Conservation (phyloP, 1,284 basidiomycete genomes). For the Moesziomyces parantarcticus region DNA sequence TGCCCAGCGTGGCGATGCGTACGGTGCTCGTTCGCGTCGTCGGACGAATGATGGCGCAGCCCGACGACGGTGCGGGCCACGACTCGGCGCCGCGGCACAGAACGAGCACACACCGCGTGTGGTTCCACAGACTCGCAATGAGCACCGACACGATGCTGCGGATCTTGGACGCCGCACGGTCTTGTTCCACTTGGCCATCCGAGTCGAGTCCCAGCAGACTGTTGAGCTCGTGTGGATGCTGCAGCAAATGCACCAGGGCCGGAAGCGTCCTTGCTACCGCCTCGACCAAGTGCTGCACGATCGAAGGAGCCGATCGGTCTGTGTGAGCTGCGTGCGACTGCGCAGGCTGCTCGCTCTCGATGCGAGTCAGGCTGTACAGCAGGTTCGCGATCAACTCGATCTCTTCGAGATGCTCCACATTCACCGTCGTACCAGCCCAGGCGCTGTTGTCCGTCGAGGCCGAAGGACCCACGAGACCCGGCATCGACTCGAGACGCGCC, state of each 20-base stretch:
- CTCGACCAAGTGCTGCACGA: conserved; percentile 25
- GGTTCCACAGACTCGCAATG: conserved; percentile 76
- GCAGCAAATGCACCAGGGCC: conserved; percentile 86
- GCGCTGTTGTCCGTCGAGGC: conserved; percentile 38
- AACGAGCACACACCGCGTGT: conserved; percentile 78
- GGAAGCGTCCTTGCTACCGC: conserved; percentile 72
- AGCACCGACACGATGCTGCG: conserved; percentile 38
- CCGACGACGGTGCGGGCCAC: conserved; percentile 76
- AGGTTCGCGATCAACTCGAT: conserved; percentile 45
- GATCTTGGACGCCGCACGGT: conserved; percentile 71
- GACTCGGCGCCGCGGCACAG: conserved; percentile 77
- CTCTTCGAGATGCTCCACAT: conserved; percentile 53
- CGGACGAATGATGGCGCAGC: conserved; percentile 66
- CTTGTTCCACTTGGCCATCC: conserved; percentile 60
- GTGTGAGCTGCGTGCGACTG: conserved; percentile 1
- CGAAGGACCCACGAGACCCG: conserved; percentile 78
- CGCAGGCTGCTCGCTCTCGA: conserved; percentile 24
- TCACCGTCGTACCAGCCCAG: conserved; percentile 9
- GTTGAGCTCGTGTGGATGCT: conserved; percentile 87
- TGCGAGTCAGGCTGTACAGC: conserved; percentile 44
- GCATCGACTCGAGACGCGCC: conserved; percentile 36
- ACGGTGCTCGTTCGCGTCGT: conserved; percentile 53
- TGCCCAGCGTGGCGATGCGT: conserved; percentile 59
- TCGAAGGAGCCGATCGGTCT: conserved; percentile 11
- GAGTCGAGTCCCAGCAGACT: conserved; percentile 78